Base-by-base conservation (phyloP, 495 filamentous ascomycete genomes). In the Darksidea phi region DNA sequence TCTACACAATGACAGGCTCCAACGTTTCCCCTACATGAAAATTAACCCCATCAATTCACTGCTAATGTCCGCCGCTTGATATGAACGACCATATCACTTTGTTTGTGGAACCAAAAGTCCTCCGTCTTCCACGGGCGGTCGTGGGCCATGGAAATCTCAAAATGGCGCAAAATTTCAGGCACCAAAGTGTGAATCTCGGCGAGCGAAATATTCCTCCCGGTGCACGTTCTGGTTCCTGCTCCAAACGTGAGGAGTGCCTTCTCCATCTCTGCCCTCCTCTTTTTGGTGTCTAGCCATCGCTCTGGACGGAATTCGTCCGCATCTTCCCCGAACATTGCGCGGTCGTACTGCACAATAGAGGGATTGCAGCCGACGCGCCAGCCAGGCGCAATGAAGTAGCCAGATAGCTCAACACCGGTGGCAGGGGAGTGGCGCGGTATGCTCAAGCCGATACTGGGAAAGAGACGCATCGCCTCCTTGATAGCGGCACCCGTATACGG, bases 231-330 rank as follows among this genome's bases (percentile, higher is more conserved):
- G 5, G 57, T 59, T n/a, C 57, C 57, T 25, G 28, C 46, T 7
- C 57, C 57, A 45, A 59, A 59, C 10, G n/a, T 43, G 4, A 59
- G 46, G 20, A 59, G 23, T 17, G 20, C 21, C 43, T 38, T 51
- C 8, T 59, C 57, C 57, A 59, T 59, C 18, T 18, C 36, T 17
- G 17, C 34, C 12, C 8, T 42, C 20, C 25, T 13, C 34, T 51
- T 48, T 18, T 26, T 18, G 28, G 34, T 37, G 5, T 26, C 51
- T 10, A 61, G 58, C 81, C 82, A 87, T 48, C 84, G 72, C 55
- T 86, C 81, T 0, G 84, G 85, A 24, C 74, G 74, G 66, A 81
- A 86, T 10, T 79, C 66, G 0, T 79, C 74, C 0, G 81, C 78
- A 56, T 86, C 82, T 2, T 72, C 59, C 0, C 80, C 82, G 70